Base-by-base conservation (phyloP, 306 rosid species). In the Dryas octopetala region DNA sequence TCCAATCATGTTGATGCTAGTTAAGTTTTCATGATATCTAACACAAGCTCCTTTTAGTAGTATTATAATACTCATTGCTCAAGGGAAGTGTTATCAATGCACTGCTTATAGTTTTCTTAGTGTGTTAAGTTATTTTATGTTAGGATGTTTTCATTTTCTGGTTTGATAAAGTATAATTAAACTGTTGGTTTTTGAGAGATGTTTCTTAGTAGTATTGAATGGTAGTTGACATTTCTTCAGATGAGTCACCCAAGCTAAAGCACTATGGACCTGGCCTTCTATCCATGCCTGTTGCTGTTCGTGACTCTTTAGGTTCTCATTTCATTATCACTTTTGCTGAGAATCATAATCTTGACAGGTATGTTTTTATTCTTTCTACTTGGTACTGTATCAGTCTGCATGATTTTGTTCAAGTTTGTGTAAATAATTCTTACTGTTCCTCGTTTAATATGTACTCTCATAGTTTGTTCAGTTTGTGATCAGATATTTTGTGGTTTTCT, bases 311-410 rank as follows among this genome's bases (percentile, higher is more conserved):
- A 52, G 97, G 99, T 74, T 95, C 99, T 69, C 99, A 92, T 78
- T 95, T 95, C 82, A 75, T 79, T 5, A 78, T 95, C 82, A 95
- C 99, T 62, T 81, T 95, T 81, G 85, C 90, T 77, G 87, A 97
- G 72, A 89, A 84, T 86, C 90, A 78, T 32, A 87, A 76, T 74
- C 92, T 89, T 77, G 97, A 95, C 85, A 95, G 99, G 99, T 95
- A 66, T 75, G 82, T 78, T 60, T 65, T 10, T 44, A 9, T 7
- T 5, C 54, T 5, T 52, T 77, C 1, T 26, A 3, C 8, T 54
- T 40, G 44, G 53, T 15, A 4, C 9, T 47, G 41, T 52, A 54
- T n/a, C 15, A 26, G 6, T 45, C 5, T 28, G 14, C 14, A 28
- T 44, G 47, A 5, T 45, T 70, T 28, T 19, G 26, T 61, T 70